Evolutionary conservation across 179 eudicot genomes (phyloP).

Genomic region (Spergularia azorica): DNA sequence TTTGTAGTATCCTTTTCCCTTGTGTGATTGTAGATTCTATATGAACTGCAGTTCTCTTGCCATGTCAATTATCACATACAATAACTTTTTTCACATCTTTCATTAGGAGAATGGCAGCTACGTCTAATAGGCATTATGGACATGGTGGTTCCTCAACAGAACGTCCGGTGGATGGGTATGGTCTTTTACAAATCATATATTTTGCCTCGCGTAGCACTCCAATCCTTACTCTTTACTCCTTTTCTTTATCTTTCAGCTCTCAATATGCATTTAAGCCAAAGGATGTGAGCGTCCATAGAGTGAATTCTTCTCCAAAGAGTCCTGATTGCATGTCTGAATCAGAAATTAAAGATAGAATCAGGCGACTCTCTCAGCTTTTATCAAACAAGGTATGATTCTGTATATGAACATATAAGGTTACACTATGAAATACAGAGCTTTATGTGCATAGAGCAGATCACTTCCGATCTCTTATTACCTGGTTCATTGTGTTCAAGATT

Average conservation of each 20-base stretch:
- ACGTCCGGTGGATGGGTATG: constrained; percentile 66
- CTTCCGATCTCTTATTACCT: not conserved
- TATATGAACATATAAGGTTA: too few species aligned
- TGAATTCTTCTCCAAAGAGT: constrained; percentile 35
- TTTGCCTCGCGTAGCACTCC: not conserved
- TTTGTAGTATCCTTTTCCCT: not conserved
- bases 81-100: constrained; percentile 15
- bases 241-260: constrained; percentile 41
- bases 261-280: constrained; percentile 83
- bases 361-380: constrained; percentile 54
- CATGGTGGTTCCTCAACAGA: constrained; percentile 49
- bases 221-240: not conserved
- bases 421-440: too few species aligned
- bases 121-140: constrained; percentile 30
- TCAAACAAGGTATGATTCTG: constrained; percentile 59
- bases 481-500: not conserved
- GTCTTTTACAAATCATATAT: constrained; percentile 7
- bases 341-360: constrained; percentile 68
- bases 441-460: too few species aligned
- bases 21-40: not conserved
- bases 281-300: constrained; percentile 49
- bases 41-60: not conserved
- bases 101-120: constrained; percentile 42
- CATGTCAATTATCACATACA: not conserved
- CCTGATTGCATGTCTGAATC: constrained; percentile 46